Conservation (phyloP, 148 eudicot species). For the Polygonum maritimum region DNA sequence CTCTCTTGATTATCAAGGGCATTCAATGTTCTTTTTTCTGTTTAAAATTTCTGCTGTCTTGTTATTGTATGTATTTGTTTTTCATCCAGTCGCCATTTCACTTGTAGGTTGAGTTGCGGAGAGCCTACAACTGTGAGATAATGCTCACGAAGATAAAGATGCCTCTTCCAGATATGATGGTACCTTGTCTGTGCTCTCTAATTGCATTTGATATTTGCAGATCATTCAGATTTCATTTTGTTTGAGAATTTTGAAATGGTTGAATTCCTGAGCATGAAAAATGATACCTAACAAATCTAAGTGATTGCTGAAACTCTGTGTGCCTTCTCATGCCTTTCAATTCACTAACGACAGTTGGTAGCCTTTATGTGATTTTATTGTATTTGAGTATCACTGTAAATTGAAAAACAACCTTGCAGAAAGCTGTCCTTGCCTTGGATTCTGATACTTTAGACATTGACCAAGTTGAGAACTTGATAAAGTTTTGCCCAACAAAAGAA, state of each 20-base stretch:
- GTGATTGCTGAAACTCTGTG: neutral
- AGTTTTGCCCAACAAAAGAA: slow-evolving; percentile 94
- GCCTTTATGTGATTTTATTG: neutral
- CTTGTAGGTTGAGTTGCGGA: slow-evolving; percentile 80
- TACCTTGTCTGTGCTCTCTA: slow-evolving; percentile 23
- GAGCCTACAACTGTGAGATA: slow-evolving; percentile 96
- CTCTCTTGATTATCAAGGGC: neutral
- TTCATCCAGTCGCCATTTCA: neutral
- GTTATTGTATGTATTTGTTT: neutral
- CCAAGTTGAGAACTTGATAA: slow-evolving; percentile 91
- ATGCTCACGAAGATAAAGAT: slow-evolving; percentile 97
- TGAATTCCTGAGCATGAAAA: neutral
- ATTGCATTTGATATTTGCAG: neutral
- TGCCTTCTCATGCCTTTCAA: neutral
- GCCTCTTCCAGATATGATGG: slow-evolving; percentile 92
- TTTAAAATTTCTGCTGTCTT: neutral
- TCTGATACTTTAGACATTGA: slow-evolving; percentile 78
- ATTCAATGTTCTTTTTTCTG: neutral
- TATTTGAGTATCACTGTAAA: neutral
- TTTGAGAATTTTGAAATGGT: slow-evolving; percentile 1
- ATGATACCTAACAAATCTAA: neutral
- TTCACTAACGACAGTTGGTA: neutral
- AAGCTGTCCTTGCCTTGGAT: slow-evolving; percentile 82
- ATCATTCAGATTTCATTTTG: neutral
- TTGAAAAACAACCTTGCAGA: slow-evolving; percentile 28